Base-by-base conservation (phyloP, 2,329 filamentous ascomycete genomes). In the Pseudogymnoascus pannorum region DNA sequence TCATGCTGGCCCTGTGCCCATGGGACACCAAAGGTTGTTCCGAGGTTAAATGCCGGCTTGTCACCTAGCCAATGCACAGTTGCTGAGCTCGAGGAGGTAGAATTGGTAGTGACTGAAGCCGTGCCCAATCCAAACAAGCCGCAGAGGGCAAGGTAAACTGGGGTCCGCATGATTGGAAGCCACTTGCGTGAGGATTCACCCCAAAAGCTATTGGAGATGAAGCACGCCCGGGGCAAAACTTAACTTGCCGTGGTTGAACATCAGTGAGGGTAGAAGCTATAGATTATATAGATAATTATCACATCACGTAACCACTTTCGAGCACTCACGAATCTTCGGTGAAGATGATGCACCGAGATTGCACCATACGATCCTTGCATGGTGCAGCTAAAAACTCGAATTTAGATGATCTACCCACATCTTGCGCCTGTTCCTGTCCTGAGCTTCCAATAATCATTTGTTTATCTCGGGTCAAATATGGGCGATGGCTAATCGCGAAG, bases 1-100 rank as follows among this genome's bases (percentile, higher is more conserved):
- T 61, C 38, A 38, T 63, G 59, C 54, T 63, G 60, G 31, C 65
- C 66, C 26, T 58, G 48, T 29, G 61, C 38, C 66, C 66, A 67
- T 16, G 66, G 64, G 57, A 67, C 57, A 14, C 66, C 65, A 51
- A 67, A 67, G 3, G 66, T 67, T 20, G 66, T 64, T 16, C 66
- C 66, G 20, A 60, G 62, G 16, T 66, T 63, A 14, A 59, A 61
- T 7, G 59, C 29, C 11, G 65, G 65, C n/a, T 61, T 64, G 12
- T 54, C 64, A 16, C 61, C 63, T 42, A 67, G 63, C 64, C 64
- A 67, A 60, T 66, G 64, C 12, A 66, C 63, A 42, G 51, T 54
- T 31, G 26, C 48, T 8, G 48, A 8, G 48, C 1, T 54, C 24
- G 26, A 54, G 26, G 26, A 54, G 8, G n/a, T 29, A 54, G 48